Percentiles rank a stretch among this genome's conserved stretches.
Evolutionary conservation across 108 stramenopile genomes (phyloP).

Genomic region (Fistulifera solaris): DNA sequence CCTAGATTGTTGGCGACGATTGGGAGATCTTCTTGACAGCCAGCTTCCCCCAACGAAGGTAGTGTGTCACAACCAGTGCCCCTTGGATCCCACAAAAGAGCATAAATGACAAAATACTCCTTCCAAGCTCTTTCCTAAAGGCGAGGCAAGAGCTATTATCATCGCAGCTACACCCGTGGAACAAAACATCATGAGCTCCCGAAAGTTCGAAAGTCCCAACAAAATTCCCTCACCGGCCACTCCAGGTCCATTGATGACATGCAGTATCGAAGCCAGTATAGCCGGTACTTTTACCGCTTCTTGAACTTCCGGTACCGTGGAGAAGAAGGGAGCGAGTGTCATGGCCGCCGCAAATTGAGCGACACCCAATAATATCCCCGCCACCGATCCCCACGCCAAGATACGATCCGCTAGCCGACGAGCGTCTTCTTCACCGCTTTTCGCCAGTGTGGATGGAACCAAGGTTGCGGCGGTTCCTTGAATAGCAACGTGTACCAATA

Average conservation of each 20-base stretch:
- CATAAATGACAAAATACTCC: constrained; percentile 58
- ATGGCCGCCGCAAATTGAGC: constrained; percentile 42
- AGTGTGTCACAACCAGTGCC: constrained; percentile 44
- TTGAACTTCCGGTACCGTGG: constrained; percentile 59
- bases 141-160: constrained; percentile 41
- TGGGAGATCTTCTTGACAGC: constrained; percentile 13
- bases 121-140: constrained; percentile 48
- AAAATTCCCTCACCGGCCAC: constrained; percentile 76
- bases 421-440: constrained; percentile 41
- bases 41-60: constrained; percentile 56
- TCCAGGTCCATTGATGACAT: constrained; percentile 60
- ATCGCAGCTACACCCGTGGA: constrained; percentile 37
- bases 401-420: constrained; percentile 59
- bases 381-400: constrained; percentile 51
- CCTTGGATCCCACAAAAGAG: constrained; percentile 48
- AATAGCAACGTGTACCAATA: constrained; percentile 60
- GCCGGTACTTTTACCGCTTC: constrained; percentile 60
- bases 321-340: constrained; percentile 54
- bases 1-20: too few species aligned
- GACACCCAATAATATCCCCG: constrained; percentile 43
- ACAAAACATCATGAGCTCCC: constrained; percentile 50
- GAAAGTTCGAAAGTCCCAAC: constrained; percentile 53
- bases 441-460: constrained; percentile 45
- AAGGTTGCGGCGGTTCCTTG: constrained; percentile 60
- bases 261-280: constrained; percentile 51